Percentiles rank a stretch among this genome's conserved stretches.
Evolutionary conservation across 1,139 yeast genomes (phyloP).

Genomic region (Suhomyces choctaworum): DNA sequence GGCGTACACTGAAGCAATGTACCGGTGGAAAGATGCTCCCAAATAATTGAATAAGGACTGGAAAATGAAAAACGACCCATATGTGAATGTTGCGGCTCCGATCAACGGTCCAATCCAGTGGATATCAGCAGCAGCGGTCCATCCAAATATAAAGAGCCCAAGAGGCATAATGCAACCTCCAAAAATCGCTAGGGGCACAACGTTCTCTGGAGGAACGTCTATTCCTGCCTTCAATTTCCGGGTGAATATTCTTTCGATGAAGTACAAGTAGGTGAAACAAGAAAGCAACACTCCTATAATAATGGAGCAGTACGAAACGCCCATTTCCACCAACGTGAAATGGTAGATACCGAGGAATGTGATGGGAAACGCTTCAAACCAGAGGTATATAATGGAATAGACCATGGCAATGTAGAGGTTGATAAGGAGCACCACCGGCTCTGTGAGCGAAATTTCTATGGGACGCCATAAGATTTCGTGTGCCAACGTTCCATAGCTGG

Average conservation of each 20-base stretch:
- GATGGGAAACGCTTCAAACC: constrained; percentile 63
- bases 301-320: constrained; percentile 45
- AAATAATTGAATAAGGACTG: constrained; percentile 39
- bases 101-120: constrained; percentile 48
- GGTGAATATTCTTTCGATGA: constrained; percentile 25
- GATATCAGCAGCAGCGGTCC: constrained; percentile 42
- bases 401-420: constrained; percentile 53
- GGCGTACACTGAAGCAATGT: constrained; percentile 60
- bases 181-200: constrained; percentile 42
- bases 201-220: constrained; percentile 37
- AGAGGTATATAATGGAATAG: constrained; percentile 55
- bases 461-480: constrained; percentile 52
- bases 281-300: constrained; percentile 42
- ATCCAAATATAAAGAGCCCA: constrained; percentile 50
- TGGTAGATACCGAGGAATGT: constrained; percentile 45
- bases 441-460: constrained; percentile 39
- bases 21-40: constrained; percentile 36
- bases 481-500: constrained; percentile 23
- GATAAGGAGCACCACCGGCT: constrained; percentile 48
- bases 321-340: constrained; percentile 50
- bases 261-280: constrained; percentile 25
- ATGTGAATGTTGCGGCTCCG: constrained; percentile 40
- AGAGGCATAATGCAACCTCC: constrained; percentile 45
- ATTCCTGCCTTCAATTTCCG: constrained; percentile 23
- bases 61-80: constrained; percentile 40